phyloP scores from a whole-genome alignment of 2,329 filamentous ascomycete species.

The Magnaporthiopsis rhizophila region DNA sequence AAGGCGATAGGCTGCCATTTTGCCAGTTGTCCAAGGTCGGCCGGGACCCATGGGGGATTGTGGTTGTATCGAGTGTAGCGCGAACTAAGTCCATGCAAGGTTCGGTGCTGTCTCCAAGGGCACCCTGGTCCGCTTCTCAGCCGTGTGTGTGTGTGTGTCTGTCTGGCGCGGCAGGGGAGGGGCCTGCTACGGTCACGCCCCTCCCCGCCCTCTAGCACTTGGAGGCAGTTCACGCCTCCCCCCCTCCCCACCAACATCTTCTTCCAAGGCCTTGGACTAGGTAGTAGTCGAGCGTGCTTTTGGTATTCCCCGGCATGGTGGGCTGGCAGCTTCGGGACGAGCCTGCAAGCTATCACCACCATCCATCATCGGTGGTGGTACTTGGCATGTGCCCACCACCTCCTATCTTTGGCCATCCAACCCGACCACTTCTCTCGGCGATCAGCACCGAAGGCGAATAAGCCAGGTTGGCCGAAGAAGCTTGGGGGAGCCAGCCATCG shows the following conservation, averaged over 20 bases:
- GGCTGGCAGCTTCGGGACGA: not conserved
- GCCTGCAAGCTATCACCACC: not conserved
- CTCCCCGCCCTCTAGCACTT: not conserved
- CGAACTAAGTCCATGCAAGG: not conserved
- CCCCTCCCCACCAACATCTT: not conserved
- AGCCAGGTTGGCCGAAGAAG: not conserved
- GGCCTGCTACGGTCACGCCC: not conserved
- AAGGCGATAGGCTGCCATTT: not conserved
- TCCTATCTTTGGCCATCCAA: not conserved
- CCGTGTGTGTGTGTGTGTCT: slow-evolving; percentile 9
- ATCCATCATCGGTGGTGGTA: not conserved
- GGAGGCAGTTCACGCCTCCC: not conserved
- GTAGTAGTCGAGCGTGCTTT: not conserved
- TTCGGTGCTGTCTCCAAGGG: slow-evolving; percentile 12
- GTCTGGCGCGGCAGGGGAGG: not conserved
- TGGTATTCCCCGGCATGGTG: not conserved
- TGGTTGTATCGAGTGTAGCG: not conserved
- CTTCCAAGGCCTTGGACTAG: too few species aligned
- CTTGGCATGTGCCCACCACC: not conserved
- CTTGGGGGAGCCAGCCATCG: not conserved
- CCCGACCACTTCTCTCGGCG: not conserved
- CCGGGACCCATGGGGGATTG: not conserved
- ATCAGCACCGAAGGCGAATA: not conserved
- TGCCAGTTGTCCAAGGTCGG: not conserved
- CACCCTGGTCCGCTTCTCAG: slow-evolving; percentile 18